These are phyloP conservation scores for Trichosporon faecale DNA, from an alignment of 1,284 basidiomycete genomes.

Conservation along the genomic window DNA sequence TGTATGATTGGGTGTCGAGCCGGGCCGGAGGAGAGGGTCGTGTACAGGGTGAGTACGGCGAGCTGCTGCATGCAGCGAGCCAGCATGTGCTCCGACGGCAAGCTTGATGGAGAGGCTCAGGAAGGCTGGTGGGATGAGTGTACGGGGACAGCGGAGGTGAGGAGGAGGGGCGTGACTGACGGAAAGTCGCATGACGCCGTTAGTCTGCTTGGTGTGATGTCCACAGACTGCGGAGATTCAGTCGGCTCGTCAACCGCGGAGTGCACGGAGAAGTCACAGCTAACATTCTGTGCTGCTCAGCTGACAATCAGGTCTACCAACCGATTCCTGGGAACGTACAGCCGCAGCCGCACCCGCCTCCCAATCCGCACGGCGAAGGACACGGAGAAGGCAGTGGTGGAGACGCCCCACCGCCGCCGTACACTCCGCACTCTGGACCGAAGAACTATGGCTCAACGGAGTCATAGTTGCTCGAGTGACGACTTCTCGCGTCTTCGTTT, in stretches of 20 bases:
- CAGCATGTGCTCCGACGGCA: no score
- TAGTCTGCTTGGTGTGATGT: not conserved
- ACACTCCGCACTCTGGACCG: not conserved
- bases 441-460: constrained; percentile 3
- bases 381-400: not conserved
- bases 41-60: not conserved
- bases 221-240: not conserved
- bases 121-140: no score
- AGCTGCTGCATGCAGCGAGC: not conserved
- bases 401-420: not conserved
- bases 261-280: no score
- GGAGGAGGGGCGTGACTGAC: not conserved
- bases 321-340: not conserved
- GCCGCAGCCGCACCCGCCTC: not conserved
- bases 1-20: not conserved
- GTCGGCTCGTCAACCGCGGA: not conserved
- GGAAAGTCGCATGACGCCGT: not conserved
- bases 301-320: not conserved
- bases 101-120: no score
- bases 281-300: no score
- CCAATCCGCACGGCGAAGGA: not conserved
- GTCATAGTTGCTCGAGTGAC: not conserved
- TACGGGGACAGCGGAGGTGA: not conserved
- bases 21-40: not conserved
- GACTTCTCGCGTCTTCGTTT: not conserved